Evolutionary conservation across 768 basidiomycete genomes (phyloP).

Genomic region (Xerocomus brunneocitrinus): DNA sequence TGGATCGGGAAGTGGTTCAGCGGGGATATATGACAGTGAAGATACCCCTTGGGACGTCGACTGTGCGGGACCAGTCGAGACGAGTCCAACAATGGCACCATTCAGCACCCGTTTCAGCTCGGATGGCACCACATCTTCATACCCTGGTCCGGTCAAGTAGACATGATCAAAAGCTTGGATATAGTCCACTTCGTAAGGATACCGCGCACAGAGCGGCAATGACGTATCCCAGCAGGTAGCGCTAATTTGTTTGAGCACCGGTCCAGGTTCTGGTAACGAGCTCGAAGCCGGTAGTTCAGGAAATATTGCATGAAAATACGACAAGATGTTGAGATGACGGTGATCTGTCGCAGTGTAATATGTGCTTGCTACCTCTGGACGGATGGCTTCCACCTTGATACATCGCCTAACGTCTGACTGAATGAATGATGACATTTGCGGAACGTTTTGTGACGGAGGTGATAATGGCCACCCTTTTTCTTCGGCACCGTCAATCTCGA

Average conservation of each 20-base stretch:
- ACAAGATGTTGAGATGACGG: slow-evolving; percentile 63
- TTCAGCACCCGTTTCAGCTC: slow-evolving; percentile 75
- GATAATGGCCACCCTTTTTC: slow-evolving; percentile 21
- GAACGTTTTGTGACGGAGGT: slow-evolving; percentile 4
- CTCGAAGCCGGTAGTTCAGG: slow-evolving; percentile 27
- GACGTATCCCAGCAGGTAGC: slow-evolving; percentile 61
- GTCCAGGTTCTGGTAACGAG: slow-evolving; percentile 6
- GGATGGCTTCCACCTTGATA: slow-evolving; percentile 39
- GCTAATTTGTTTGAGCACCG: slow-evolving; percentile 31
- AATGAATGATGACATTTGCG: slow-evolving; percentile 1
- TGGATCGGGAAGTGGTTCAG: slow-evolving; percentile 51
- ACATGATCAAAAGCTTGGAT: slow-evolving; percentile 55
- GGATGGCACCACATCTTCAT: slow-evolving; percentile 69
- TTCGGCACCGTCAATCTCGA: slow-evolving; percentile 20
- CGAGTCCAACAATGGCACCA: slow-evolving; percentile 74
- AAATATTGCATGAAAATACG: slow-evolving; percentile 65
- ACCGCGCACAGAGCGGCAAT: slow-evolving; percentile 59
- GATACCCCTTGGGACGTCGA: neutral
- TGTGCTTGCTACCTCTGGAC: slow-evolving; percentile 28
- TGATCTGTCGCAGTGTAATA: slow-evolving; percentile 55
- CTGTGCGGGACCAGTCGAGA: slow-evolving; percentile 28
- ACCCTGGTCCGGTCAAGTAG: slow-evolving; percentile 65
- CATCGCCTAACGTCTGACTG: neutral
- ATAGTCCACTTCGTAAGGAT: slow-evolving; percentile 71
- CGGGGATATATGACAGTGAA: slow-evolving; percentile 56